Evolutionary conservation across 2,329 filamentous ascomycete genomes (phyloP).

Genomic region (Escovopsis sp.): DNA sequence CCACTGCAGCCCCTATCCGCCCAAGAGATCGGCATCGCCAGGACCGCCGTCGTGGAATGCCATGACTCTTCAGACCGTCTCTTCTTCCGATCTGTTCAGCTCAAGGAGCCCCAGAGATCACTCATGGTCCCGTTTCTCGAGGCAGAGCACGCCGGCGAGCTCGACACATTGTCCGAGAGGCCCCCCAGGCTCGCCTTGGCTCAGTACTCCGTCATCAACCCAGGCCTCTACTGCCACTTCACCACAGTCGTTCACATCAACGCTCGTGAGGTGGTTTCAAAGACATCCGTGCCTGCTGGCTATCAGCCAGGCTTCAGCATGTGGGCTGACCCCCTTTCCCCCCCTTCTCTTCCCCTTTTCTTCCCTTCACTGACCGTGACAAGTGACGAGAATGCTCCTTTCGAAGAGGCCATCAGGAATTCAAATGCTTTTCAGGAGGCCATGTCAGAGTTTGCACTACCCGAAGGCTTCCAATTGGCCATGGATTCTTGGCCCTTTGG

Average conservation of each 20-base stretch:
- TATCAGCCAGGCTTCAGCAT: constrained; percentile 24
- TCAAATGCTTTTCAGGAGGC: constrained; percentile 32
- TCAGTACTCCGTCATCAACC: constrained; percentile 26
- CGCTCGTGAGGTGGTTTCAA: constrained; percentile 15
- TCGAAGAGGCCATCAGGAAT: constrained; percentile 25
- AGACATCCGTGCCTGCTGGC: constrained; percentile 11
- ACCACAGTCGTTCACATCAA: constrained; percentile 25
- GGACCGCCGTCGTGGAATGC: constrained; percentile 27
- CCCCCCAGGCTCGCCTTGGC: constrained; percentile 32
- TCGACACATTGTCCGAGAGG: constrained; percentile 25
- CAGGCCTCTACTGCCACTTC: constrained; percentile 17
- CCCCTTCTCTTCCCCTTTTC: not conserved
- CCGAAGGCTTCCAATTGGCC: constrained; percentile 26
- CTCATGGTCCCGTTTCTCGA: constrained; percentile 45
- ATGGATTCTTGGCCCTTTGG: constrained; percentile 56
- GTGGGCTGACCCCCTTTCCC: constrained; percentile 7
- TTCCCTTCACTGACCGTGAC: not conserved
- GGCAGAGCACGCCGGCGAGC: constrained; percentile 40
- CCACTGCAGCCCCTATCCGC: constrained; percentile 35
- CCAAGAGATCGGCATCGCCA: constrained; percentile 34
- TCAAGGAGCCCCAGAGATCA: constrained; percentile 47
- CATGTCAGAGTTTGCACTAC: constrained; percentile 30
- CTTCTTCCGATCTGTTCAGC: constrained; percentile 43
- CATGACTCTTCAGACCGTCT: constrained; percentile 12
- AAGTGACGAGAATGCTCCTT: constrained; percentile 25